Conservation (phyloP, 805 yeast species). For the Kodamaea kaohsiungensis region DNA sequence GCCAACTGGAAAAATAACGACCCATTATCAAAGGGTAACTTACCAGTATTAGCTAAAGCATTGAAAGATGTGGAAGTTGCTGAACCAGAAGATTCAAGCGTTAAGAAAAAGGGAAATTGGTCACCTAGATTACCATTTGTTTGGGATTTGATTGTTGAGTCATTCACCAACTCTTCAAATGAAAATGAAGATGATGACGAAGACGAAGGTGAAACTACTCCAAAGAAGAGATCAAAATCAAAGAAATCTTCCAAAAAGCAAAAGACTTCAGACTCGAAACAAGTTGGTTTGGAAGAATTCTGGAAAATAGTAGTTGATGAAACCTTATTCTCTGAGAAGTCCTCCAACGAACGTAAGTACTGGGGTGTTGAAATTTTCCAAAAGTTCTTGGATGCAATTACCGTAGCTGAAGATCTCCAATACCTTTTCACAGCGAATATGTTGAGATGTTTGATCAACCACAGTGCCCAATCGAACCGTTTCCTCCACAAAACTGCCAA, state of each 20-base stretch:
- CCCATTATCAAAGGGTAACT: slow-evolving; percentile 72
- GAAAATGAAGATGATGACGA: slow-evolving; percentile 23
- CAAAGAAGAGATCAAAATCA: slow-evolving; percentile 43
- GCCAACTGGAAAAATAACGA: slow-evolving; percentile 67
- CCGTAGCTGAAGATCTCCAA: slow-evolving; percentile 18
- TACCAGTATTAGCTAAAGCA: slow-evolving; percentile 59
- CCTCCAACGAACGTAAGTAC: slow-evolving; percentile 84
- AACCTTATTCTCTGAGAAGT: slow-evolving; percentile 67
- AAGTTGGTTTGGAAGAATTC: slow-evolving; percentile 52
- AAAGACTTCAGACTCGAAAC: not conserved
- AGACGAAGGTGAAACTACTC: slow-evolving; percentile 21
- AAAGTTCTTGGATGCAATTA: slow-evolving; percentile 37
- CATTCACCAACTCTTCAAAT: slow-evolving; percentile 28
- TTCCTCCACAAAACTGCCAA: slow-evolving; percentile 67
- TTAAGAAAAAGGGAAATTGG: slow-evolving; percentile 69
- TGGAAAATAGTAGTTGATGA: slow-evolving; percentile 84
- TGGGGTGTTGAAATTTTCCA: slow-evolving; percentile 80
- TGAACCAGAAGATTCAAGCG: slow-evolving; percentile 38
- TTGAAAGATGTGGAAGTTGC: slow-evolving; percentile 56
- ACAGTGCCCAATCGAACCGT: slow-evolving; percentile 65
- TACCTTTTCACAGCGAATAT: slow-evolving; percentile 62
- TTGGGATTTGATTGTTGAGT: slow-evolving; percentile 62
- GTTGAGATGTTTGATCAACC: slow-evolving; percentile 73
- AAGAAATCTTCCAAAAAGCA: slow-evolving; percentile 22
- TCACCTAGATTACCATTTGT: slow-evolving; percentile 72